phyloP scores from a whole-genome alignment of 257 asterid species.

The Fraxinus anomala region DNA sequence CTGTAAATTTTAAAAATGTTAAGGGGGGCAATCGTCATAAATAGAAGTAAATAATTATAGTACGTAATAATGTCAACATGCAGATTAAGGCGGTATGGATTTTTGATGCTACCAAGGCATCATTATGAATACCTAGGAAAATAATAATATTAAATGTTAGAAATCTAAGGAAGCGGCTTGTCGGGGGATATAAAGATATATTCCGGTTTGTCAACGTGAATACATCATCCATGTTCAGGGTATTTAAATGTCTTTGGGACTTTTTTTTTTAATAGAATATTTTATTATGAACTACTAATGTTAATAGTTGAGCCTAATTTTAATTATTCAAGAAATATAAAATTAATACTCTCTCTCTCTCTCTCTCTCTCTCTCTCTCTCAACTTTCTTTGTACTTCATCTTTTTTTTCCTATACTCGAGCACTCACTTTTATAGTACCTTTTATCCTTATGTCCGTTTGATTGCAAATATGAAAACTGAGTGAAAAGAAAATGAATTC shows the following conservation, averaged over 20 bases:
- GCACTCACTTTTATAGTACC: no score
- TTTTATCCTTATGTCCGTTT: no score
- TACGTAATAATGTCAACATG: background rate
- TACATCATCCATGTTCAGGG: slow-evolving; percentile 58
- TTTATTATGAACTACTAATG: background rate
- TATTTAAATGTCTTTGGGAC: slow-evolving; percentile 21
- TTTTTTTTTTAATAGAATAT: background rate
- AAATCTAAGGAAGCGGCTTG: slow-evolving; percentile 39
- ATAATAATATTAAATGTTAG: background rate
- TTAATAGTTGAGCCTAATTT: no score
- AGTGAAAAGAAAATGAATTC: no score
- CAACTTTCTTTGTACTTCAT: no score
- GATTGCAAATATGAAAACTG: no score
- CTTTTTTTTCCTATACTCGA: no score
- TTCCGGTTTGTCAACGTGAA: slow-evolving; percentile 32
- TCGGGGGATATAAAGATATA: slow-evolving; percentile 34
- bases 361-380: no score
- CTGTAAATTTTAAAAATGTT: no score
- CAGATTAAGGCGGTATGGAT: background rate
- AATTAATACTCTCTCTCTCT: no score
- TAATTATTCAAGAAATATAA: no score
- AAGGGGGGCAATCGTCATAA: no score
- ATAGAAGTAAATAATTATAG: background rate
- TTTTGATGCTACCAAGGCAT: background rate
- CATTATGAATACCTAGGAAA: background rate